Conservation (phyloP, 495 filamentous ascomycete species). For the Lichenothelia convexa region DNA sequence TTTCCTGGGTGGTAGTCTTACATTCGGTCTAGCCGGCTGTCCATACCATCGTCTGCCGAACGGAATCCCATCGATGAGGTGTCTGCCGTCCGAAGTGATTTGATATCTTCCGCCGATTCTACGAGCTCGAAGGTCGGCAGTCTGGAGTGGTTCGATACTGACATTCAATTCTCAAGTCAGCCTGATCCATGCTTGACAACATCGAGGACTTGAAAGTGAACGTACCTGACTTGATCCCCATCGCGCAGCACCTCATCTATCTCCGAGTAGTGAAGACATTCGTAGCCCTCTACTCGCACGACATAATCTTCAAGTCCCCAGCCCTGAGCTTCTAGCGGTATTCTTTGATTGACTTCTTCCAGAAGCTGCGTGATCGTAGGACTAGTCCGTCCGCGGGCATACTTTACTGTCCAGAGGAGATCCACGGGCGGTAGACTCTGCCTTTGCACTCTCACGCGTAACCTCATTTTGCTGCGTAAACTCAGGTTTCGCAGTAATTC, state of each 20-base stretch:
- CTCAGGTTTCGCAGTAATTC: too few species aligned
- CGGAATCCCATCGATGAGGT: constrained; percentile 74
- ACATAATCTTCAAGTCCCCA: constrained; percentile 91
- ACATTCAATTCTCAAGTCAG: too few species aligned
- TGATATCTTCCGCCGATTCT: constrained; percentile 66
- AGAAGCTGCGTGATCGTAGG: constrained; percentile 62
- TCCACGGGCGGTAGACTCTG: constrained; percentile 59
- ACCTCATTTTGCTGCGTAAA: constrained; percentile 49
- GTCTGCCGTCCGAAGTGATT: constrained; percentile 62
- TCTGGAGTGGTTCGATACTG: constrained; percentile 67
- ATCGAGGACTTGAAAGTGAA: constrained; percentile 3
- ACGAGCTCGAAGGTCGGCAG: constrained; percentile 54
- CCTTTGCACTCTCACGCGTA: constrained; percentile 66
- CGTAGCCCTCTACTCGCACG: constrained; percentile 66
- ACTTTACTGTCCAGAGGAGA: constrained; percentile 51
- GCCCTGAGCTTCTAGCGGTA: constrained; percentile 65
- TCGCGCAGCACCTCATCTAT: constrained; percentile 54
- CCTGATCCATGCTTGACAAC: too few species aligned
- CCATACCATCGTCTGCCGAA: constrained; percentile 62
- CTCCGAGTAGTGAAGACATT: constrained; percentile 75
- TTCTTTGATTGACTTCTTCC: constrained; percentile 61
- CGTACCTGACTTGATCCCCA: constrained; percentile 71
- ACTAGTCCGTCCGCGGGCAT: constrained; percentile 20
- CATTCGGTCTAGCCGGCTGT: constrained; percentile 41
- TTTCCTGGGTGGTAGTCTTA: constrained; percentile 55